These are phyloP conservation scores for Cantharellus anzutake DNA, from an alignment of 768 basidiomycete genomes.

Conservation along the genomic window DNA sequence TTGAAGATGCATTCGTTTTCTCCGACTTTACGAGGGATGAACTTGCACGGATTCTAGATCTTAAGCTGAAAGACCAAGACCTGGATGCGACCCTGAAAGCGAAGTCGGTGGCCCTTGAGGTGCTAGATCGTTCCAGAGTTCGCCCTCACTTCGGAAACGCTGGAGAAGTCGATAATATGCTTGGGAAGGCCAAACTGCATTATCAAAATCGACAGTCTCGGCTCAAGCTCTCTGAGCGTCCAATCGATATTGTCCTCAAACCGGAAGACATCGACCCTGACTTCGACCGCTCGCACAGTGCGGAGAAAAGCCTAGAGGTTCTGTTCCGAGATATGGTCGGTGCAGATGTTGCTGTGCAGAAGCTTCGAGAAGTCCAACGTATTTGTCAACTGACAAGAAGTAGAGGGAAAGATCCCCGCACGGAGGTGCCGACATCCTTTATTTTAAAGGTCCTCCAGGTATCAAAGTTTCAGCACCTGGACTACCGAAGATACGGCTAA, in stretches of 20 bases:
- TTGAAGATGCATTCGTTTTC: slow-evolving; percentile 51
- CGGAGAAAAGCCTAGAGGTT: slow-evolving; percentile 30
- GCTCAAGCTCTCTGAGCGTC: slow-evolving; percentile 12
- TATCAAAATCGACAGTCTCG: slow-evolving; percentile 23
- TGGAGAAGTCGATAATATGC: slow-evolving; percentile 43
- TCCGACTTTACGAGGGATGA: slow-evolving; percentile 41
- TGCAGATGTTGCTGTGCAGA: slow-evolving; percentile 31
- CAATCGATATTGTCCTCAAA: slow-evolving; percentile 18
- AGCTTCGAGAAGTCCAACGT: slow-evolving; percentile 32
- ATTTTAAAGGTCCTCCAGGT: slow-evolving; percentile 58
- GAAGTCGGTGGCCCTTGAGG: slow-evolving; percentile 35
- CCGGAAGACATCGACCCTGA: slow-evolving; percentile 43
- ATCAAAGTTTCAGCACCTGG: slow-evolving; percentile 9
- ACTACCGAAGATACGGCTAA: background rate
- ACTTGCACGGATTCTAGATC: slow-evolving; percentile 30
- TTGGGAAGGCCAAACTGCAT: slow-evolving; percentile 29
- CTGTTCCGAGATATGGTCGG: slow-evolving; percentile 48
- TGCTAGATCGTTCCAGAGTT: slow-evolving; percentile 15
- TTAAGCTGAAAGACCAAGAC: slow-evolving; percentile 38
- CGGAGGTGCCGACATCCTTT: slow-evolving; percentile 42
- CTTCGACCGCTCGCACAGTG: slow-evolving; percentile 29
- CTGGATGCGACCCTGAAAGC: slow-evolving; percentile 36
- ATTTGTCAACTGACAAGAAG: slow-evolving; percentile 26
- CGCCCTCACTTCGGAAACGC: slow-evolving; percentile 49
- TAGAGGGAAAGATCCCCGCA: slow-evolving; percentile 24